A percentile compares a stretch with the other conserved stretches of the same genome.
These are phyloP conservation scores for Cucumis sativus DNA, from an alignment of 306 rosid species.

Conservation along the genomic window DNA sequence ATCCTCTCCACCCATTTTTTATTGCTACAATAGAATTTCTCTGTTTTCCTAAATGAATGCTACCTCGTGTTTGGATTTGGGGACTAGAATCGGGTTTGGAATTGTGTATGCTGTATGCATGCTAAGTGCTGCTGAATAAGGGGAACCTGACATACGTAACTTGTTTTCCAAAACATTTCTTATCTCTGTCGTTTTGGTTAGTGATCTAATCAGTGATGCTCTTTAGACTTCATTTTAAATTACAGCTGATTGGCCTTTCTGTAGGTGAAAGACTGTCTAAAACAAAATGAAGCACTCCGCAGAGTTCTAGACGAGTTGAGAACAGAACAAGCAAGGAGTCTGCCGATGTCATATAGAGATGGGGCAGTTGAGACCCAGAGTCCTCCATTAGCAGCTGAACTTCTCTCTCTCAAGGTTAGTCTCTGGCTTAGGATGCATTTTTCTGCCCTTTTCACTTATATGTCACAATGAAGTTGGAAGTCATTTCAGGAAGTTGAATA, in stretches of 20 bases:
- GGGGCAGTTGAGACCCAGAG: slow-evolving; percentile 24
- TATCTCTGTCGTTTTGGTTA: not conserved
- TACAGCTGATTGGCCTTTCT: slow-evolving; percentile 4
- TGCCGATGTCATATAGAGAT: slow-evolving; percentile 23
- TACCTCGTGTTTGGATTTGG: not conserved
- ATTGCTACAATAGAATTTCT: not conserved
- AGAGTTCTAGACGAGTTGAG: slow-evolving; percentile 50
- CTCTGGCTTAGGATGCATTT: not conserved
- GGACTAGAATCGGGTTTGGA: not conserved
- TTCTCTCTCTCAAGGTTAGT: slow-evolving; percentile 64
- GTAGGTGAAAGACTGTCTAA: slow-evolving; percentile 83
- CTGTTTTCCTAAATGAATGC: not conserved
- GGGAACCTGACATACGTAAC: not conserved
- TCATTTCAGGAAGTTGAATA: not conserved
- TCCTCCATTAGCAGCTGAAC: slow-evolving; percentile 36
- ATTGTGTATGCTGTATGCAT: not conserved
- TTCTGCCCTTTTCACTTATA: not conserved
- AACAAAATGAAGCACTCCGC: slow-evolving; percentile 87
- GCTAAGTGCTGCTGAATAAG: not conserved
- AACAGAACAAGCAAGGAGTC: slow-evolving; percentile 45
- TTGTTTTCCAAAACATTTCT: not conserved
- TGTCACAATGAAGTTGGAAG: not conserved
- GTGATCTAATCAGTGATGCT: not conserved
- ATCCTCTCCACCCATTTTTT: too few species aligned
- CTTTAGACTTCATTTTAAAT: not conserved